phyloP scores from a whole-genome alignment of 805 yeast species.

The Lipomyces japonicus region DNA sequence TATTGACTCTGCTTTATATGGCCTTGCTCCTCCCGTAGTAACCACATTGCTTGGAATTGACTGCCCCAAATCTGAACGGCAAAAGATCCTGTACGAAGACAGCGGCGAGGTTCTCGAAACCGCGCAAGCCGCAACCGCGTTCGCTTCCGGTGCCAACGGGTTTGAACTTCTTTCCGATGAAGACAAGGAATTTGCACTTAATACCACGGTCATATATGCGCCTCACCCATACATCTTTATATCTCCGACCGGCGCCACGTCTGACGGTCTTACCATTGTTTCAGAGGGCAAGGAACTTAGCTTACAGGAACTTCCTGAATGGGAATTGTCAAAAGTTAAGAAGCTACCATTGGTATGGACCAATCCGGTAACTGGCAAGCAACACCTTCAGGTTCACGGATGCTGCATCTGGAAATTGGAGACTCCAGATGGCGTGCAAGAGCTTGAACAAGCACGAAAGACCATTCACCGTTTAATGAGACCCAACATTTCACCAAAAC shows the following conservation, averaged over 20 bases:
- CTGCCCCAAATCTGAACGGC: constrained; percentile 57
- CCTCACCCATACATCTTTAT: constrained; percentile 91
- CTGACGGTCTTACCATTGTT: constrained; percentile 83
- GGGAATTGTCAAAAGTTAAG: constrained; percentile 78
- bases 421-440: constrained; percentile 55
- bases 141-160: constrained; percentile 79
- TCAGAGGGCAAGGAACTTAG: constrained; percentile 70
- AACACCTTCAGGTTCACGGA: constrained; percentile 83
- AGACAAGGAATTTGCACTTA: constrained; percentile 69
- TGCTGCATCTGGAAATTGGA: constrained; percentile 72
- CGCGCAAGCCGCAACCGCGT: constrained; percentile 85
- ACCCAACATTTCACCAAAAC: constrained; percentile 72
- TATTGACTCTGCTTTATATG: constrained; percentile 85
- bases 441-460: constrained; percentile 68
- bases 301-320: constrained; percentile 67
- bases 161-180: constrained; percentile 62
- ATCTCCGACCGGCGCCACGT: constrained; percentile 73
- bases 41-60: constrained; percentile 80
- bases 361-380: constrained; percentile 78
- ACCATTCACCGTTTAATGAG: constrained; percentile 73
- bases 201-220: constrained; percentile 80
- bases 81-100: constrained; percentile 62
- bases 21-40: constrained; percentile 77
- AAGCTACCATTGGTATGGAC: constrained; percentile 87
- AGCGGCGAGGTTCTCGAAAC: constrained; percentile 60